phyloP scores from a whole-genome alignment of 73 alveolate genomes.

The Blepharisma stoltei region DNA sequence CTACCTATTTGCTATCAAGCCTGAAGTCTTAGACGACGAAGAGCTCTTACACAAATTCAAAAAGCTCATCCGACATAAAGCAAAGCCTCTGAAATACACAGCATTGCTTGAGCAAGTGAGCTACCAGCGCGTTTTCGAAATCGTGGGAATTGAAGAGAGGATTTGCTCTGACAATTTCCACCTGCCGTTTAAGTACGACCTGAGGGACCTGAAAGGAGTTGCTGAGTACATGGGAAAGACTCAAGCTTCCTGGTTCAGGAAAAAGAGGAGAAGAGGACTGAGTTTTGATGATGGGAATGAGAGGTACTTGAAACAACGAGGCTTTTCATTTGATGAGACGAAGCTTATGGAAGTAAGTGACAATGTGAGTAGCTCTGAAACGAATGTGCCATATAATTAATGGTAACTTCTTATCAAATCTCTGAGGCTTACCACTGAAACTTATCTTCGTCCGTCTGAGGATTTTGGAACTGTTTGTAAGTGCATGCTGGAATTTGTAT shows the following conservation, averaged over 20 bases:
- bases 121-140: neutral
- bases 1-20: neutral
- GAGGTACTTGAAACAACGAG: neutral
- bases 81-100: neutral
- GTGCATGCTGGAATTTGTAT: too few relatives aligned
- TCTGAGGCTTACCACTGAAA: too few relatives aligned
- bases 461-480: too few relatives aligned
- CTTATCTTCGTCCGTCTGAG: too few relatives aligned
- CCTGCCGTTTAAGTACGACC: conserved; percentile 1
- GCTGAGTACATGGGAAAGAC: neutral
- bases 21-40: neutral
- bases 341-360: neutral
- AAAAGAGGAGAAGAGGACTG: conserved; percentile 21
- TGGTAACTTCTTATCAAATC: too few relatives aligned
- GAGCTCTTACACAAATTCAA: neutral
- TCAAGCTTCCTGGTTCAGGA: neutral
- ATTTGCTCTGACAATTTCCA: neutral
- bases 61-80: neutral
- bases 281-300: neutral
- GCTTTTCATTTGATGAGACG: neutral
- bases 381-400: too few relatives aligned
- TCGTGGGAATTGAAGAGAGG: neutral
- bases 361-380: neutral
- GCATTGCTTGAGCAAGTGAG: neutral
- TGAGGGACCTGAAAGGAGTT: neutral